These are phyloP conservation scores for Marasmius sp. DNA, from an alignment of 1,284 basidiomycete species.

Conservation along the genomic window DNA sequence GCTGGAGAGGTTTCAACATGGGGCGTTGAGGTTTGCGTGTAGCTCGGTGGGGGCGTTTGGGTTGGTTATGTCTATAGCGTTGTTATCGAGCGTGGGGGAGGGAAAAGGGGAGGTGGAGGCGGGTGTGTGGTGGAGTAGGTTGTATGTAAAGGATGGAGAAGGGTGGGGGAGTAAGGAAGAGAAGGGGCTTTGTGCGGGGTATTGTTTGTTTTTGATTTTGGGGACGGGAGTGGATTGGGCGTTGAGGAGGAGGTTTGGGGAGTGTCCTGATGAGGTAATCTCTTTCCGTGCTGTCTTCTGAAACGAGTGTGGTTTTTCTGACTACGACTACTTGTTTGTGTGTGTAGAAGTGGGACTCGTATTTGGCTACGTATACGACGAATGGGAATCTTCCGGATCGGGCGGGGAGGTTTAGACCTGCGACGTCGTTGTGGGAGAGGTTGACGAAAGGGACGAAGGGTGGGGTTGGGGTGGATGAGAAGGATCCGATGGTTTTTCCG, in stretches of 20 bases:
- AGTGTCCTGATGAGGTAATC: slow-evolving; percentile 64
- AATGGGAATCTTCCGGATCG: slow-evolving; percentile 41
- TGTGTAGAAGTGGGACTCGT: slow-evolving; percentile 65
- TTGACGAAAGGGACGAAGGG: not conserved
- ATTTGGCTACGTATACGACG: slow-evolving; percentile 57
- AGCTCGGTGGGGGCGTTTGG: slow-evolving; percentile 60
- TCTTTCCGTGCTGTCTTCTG: not conserved
- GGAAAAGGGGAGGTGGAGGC: slow-evolving; percentile 48
- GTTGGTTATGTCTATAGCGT: slow-evolving; percentile 49
- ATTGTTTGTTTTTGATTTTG: slow-evolving; percentile 47
- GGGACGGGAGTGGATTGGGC: slow-evolving; percentile 56
- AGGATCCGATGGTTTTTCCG: slow-evolving; percentile 28
- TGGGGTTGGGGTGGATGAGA: not conserved
- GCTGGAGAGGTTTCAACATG: slow-evolving; percentile 42
- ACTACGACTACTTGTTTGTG: not conserved
- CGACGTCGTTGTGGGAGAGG: slow-evolving; percentile 51
- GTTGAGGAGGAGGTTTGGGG: slow-evolving; percentile 53
- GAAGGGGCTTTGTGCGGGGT: slow-evolving; percentile 57
- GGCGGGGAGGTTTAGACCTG: slow-evolving; percentile 49
- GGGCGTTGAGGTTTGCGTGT: slow-evolving; percentile 47
- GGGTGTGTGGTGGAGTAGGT: slow-evolving; percentile 47
- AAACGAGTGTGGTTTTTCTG: not conserved
- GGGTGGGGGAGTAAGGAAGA: slow-evolving; percentile 56
- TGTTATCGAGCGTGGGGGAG: slow-evolving; percentile 47
- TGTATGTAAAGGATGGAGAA: slow-evolving; percentile 48